phyloP scores from a whole-genome alignment of 192 early-diverging fungal genomes.

The Umbelopsis ramanniana region DNA sequence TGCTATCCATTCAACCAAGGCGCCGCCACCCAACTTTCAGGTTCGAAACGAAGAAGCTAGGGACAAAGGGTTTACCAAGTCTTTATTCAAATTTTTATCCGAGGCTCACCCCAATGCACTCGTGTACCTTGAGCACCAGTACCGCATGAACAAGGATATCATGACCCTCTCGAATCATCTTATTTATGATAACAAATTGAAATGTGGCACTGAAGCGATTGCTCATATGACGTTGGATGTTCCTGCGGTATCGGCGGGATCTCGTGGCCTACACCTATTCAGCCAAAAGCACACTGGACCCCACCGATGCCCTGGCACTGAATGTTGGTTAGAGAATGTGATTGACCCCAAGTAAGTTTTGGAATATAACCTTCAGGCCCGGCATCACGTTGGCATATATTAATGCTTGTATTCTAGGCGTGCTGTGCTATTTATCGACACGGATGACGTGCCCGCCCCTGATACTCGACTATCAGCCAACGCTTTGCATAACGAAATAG shows the following conservation, averaged over 20 bases:
- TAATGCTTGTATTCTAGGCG: slow-evolving; percentile 24
- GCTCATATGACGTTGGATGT: slow-evolving; percentile 61
- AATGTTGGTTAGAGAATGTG: slow-evolving; percentile 69
- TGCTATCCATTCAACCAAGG: no score
- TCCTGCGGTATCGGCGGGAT: slow-evolving; percentile 29
- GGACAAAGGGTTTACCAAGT: slow-evolving; percentile 57
- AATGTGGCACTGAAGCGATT: slow-evolving; percentile 70
- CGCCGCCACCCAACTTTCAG: slow-evolving; percentile 45
- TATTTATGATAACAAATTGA: slow-evolving; percentile 80
- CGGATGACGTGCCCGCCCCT: slow-evolving; percentile 67
- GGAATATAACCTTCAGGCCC: no score
- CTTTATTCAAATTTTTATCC: slow-evolving; percentile 82
- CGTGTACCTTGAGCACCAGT: slow-evolving; percentile 78
- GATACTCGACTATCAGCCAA: slow-evolving; percentile 62
- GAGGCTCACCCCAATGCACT: slow-evolving; percentile 83
- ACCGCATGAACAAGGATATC: slow-evolving; percentile 93
- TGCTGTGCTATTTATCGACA: slow-evolving; percentile 81
- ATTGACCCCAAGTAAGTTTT: slow-evolving; percentile 64
- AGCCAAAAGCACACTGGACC: slow-evolving; percentile 16
- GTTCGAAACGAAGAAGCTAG: slow-evolving; percentile 60
- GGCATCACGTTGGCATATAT: background rate
- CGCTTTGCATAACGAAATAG: slow-evolving; percentile 71
- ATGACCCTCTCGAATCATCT: slow-evolving; percentile 83
- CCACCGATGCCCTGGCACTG: background rate
- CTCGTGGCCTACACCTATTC: slow-evolving; percentile 20